These are phyloP conservation scores for Bruguiera parviflora DNA, from an alignment of 345 rosid species.

Conservation along the genomic window DNA sequence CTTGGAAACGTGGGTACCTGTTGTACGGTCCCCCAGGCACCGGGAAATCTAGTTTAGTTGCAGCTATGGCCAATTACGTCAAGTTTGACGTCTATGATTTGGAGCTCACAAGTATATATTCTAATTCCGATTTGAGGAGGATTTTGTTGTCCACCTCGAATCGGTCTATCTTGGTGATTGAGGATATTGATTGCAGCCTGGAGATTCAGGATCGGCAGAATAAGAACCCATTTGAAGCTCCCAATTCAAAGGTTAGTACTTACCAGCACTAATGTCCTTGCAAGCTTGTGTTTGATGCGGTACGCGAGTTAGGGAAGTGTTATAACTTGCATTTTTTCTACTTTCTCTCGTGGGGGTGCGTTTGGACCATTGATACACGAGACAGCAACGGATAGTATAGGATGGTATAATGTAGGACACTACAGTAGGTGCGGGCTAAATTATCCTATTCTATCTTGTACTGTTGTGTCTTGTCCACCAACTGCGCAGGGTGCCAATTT, in stretches of 20 bases:
- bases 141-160: conserved; percentile 44
- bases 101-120: conserved; percentile 36
- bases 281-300: neutral
- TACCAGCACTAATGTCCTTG: neutral
- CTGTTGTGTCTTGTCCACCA: too few relatives aligned
- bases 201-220: conserved; percentile 16
- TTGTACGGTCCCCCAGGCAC: conserved; percentile 61
- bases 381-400: too few relatives aligned
- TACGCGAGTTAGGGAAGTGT: neutral
- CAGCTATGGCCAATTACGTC: conserved; percentile 59
- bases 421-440: too few relatives aligned
- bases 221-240: neutral
- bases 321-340: too few relatives aligned
- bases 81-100: conserved; percentile 58
- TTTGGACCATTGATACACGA: too few relatives aligned
- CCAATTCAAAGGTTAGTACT: neutral
- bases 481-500: too few relatives aligned
- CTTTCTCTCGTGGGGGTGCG: too few relatives aligned
- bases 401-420: too few relatives aligned
- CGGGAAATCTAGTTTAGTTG: conserved; percentile 57
- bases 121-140: conserved; percentile 39
- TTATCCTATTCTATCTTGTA: too few relatives aligned
- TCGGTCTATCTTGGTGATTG: conserved; percentile 48
- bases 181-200: conserved; percentile 51
- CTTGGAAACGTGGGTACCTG: conserved; percentile 63